phyloP scores from a whole-genome alignment of 73 alveolate genomes.

The Tetrahymena borealis region DNA sequence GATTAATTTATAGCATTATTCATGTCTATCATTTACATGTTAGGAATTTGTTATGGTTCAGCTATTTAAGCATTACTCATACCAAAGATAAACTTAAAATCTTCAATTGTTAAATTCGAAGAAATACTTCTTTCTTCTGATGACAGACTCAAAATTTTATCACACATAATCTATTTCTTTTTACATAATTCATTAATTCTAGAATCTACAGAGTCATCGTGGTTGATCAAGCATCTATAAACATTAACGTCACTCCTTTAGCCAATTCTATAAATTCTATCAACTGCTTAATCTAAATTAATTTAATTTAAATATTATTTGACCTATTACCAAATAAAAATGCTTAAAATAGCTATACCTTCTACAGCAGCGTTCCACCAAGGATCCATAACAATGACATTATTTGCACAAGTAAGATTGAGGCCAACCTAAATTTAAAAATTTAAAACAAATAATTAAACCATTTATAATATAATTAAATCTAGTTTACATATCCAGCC shows the following conservation, averaged over 20 bases:
- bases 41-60: no score
- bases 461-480: background rate
- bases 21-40: no score
- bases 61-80: background rate
- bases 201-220: background rate
- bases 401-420: slow-evolving; percentile 27
- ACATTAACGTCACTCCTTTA: slow-evolving; percentile 10
- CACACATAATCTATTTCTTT: background rate
- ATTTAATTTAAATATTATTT: background rate
- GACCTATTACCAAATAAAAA: background rate
- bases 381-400: slow-evolving; percentile 39
- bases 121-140: background rate
- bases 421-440: slow-evolving; percentile 9
- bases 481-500: background rate
- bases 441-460: background rate
- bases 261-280: slow-evolving; percentile 43
- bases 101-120: background rate
- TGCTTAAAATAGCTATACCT: background rate
- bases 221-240: slow-evolving; percentile 4
- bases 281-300: slow-evolving; percentile 21
- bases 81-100: background rate
- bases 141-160: background rate
- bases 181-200: background rate
- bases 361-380: slow-evolving; percentile 50
- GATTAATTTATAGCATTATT: no score